Evolutionary conservation across 1,284 basidiomycete species (phyloP).

Genomic region (Calocybe gambosa): DNA sequence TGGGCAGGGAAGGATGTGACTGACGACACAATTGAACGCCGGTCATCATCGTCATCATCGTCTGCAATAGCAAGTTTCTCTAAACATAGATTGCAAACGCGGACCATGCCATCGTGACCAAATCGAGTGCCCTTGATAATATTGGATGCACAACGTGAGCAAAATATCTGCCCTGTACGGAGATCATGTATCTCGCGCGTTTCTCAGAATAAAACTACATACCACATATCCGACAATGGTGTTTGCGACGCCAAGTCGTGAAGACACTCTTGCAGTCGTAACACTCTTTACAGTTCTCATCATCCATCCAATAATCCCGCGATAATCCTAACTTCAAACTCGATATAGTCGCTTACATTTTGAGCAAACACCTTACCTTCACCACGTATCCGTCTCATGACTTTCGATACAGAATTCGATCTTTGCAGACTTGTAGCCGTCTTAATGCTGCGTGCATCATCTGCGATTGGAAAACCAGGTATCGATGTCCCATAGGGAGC

Average conservation of each 20-base stretch:
- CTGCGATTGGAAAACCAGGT: constrained; percentile 79
- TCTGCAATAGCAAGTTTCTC: constrained; percentile 84
- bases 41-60: constrained; percentile 80
- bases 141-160: constrained; percentile 93
- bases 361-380: constrained; percentile 49
- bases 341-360: constrained; percentile 6
- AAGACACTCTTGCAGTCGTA: constrained; percentile 92
- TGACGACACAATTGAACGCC: constrained; percentile 68
- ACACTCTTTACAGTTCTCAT: constrained; percentile 93
- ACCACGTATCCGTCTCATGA: constrained; percentile 81
- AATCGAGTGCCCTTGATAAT: constrained; percentile 94
- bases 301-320: constrained; percentile 95
- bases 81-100: constrained; percentile 92
- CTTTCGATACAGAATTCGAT: constrained; percentile 80
- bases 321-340: constrained; percentile 52
- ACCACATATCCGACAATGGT: constrained; percentile 94
- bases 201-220: constrained; percentile 18
- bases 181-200: background rate
- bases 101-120: constrained; percentile 86
- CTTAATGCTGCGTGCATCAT: constrained; percentile 75
- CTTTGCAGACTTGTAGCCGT: constrained; percentile 66
- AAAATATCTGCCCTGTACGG: constrained; percentile 79
- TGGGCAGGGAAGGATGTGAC: constrained; percentile 57
- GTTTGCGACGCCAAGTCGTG: constrained; percentile 88
- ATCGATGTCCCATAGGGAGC: constrained; percentile 64